Percentiles rank a stretch among this genome's conserved stretches.
Conservation (phyloP, 116 monocot species). For the Posidonia oceanica region DNA sequence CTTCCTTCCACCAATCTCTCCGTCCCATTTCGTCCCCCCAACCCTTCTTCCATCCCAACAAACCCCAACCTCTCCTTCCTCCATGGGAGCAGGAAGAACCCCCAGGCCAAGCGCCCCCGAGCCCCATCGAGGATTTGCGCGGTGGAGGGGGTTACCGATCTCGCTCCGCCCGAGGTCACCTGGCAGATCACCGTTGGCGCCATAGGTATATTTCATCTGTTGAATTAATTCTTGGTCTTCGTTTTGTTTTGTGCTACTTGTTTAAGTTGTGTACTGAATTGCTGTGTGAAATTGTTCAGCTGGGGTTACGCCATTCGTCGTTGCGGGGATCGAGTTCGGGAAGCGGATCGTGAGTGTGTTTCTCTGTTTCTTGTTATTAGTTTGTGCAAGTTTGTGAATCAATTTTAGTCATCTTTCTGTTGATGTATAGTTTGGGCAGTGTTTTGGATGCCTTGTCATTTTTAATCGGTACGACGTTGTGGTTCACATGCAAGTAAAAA, state of each 20-base stretch:
- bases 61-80: neutral
- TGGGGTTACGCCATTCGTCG: conserved; percentile 58
- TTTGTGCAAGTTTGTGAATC: too few species aligned
- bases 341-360: conserved; percentile 67
- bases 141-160: conserved; percentile 23
- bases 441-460: too few species aligned
- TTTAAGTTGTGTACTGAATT: neutral
- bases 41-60: neutral
- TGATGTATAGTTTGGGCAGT: too few species aligned
- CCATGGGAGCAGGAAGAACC: neutral
- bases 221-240: neutral
- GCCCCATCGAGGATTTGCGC: conserved; percentile 3
- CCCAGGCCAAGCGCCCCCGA: neutral
- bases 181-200: conserved; percentile 77
- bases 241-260: neutral
- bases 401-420: too few species aligned
- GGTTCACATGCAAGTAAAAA: too few species aligned
- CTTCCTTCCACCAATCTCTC: neutral
- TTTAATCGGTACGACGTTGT: too few species aligned
- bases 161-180: conserved; percentile 37
- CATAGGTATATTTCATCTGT: conserved; percentile 25
- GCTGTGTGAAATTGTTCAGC: conserved; percentile 28
- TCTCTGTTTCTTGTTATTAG: neutral
- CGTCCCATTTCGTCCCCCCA: neutral
- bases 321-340: conserved; percentile 77